Conservation (phyloP, 805 yeast species). For the Candida fluviatilis region DNA sequence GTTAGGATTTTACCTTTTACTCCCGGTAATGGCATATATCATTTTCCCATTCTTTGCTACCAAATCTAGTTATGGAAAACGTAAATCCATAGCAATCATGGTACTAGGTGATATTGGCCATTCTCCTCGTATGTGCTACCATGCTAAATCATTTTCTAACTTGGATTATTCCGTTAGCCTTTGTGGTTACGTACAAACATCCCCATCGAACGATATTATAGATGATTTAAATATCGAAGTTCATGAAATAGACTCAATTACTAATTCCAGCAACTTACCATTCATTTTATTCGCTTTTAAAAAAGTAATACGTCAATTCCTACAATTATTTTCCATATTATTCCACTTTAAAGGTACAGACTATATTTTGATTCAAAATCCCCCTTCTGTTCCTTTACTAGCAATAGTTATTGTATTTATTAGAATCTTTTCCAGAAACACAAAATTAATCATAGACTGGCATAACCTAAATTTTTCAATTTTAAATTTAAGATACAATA, state of each 20-base stretch:
- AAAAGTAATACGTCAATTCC: constrained; percentile 60
- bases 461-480: constrained; percentile 90
- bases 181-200: constrained; percentile 74
- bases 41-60: constrained; percentile 34
- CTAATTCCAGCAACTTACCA: constrained; percentile 41
- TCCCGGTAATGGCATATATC: constrained; percentile 42
- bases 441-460: constrained; percentile 85
- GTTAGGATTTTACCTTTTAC: constrained; percentile 39
- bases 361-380: constrained; percentile 78
- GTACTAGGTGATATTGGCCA: constrained; percentile 94
- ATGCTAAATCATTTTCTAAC: constrained; percentile 71
- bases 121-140: constrained; percentile 93
- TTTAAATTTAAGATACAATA: constrained; percentile 58
- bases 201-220: constrained; percentile 46
- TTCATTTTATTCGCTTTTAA: constrained; percentile 51
- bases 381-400: constrained; percentile 85
- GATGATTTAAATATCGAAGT: constrained; percentile 51
- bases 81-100: constrained; percentile 62
- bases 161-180: constrained; percentile 72
- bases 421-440: constrained; percentile 43
- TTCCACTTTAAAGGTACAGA: constrained; percentile 56
- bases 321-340: constrained; percentile 44
- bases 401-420: constrained; percentile 57
- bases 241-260: constrained; percentile 40
- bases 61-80: constrained; percentile 18